A percentile compares a stretch with the other conserved stretches of the same genome.
Evolutionary conservation across 139 green algal genomes (phyloP).

Genomic region (Chloropicon primus): DNA sequence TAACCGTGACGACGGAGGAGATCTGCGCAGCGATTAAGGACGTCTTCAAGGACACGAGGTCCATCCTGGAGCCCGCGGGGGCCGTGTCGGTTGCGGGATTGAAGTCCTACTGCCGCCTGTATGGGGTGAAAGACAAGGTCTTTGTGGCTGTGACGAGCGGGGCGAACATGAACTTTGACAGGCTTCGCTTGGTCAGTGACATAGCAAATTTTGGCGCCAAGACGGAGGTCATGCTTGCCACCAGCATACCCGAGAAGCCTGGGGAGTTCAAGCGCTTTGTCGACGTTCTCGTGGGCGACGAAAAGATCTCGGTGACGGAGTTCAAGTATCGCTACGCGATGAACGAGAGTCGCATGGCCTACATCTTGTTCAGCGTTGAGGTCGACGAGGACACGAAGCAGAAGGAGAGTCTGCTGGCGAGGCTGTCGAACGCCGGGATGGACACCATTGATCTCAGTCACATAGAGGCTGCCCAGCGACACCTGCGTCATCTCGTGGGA

Average conservation of each 20-base stretch:
- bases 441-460: slow-evolving; percentile 53
- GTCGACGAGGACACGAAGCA: background rate
- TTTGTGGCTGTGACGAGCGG: slow-evolving; percentile 47
- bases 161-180: slow-evolving; percentile 96
- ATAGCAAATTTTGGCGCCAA: slow-evolving; percentile 76
- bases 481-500: slow-evolving; percentile 84
- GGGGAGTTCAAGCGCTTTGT: slow-evolving; percentile 30
- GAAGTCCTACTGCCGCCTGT: slow-evolving; percentile 61
- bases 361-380: slow-evolving; percentile 9
- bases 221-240: slow-evolving; percentile 57
- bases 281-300: background rate
- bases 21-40: slow-evolving; percentile 85
- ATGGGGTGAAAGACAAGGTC: slow-evolving; percentile 16
- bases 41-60: slow-evolving; percentile 73
- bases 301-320: slow-evolving; percentile 55
- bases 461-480: slow-evolving; percentile 49
- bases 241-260: slow-evolving; percentile 62
- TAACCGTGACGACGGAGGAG: slow-evolving; percentile 75
- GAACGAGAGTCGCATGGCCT: background rate
- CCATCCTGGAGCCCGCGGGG: slow-evolving; percentile 55
- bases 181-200: slow-evolving; percentile 79
- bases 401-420: slow-evolving; percentile 32
- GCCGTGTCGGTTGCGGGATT: slow-evolving; percentile 78
- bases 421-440: slow-evolving; percentile 43
- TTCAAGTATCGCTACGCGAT: slow-evolving; percentile 79